A percentile compares a stretch with the other conserved stretches of the same genome.
phyloP scores from a whole-genome alignment of 441 rosid genomes.

The Populus trichocarpa region DNA sequence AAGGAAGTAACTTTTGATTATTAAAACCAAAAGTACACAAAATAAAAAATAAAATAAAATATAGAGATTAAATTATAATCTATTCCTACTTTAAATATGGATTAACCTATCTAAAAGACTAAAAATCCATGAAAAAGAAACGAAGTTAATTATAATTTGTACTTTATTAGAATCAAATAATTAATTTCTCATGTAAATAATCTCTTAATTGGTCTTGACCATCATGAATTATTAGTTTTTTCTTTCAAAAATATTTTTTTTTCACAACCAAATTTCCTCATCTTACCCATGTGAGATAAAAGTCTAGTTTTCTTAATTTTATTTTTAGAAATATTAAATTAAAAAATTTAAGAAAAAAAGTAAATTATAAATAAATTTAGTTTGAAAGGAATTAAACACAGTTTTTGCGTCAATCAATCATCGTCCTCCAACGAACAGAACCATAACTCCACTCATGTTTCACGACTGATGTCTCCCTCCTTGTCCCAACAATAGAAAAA shows the following conservation, averaged over 20 bases:
- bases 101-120: no score
- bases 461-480: neutral
- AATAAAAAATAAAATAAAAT: no score
- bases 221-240: neutral
- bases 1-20: no score
- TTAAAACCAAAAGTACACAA: no score
- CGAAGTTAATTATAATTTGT: neutral
- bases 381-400: neutral
- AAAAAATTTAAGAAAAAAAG: neutral
- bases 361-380: no score
- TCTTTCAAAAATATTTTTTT: neutral
- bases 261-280: neutral
- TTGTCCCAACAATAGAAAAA: neutral
- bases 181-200: neutral
- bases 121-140: no score
- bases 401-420: neutral
- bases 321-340: neutral
- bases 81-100: neutral
- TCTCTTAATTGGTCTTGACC: neutral
- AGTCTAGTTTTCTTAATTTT: neutral
- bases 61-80: no score
- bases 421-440: no score
- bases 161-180: neutral
- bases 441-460: neutral
- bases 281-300: neutral